Evolutionary conservation across 805 yeast species (phyloP).

Genomic region (Candida nanaspora): DNA sequence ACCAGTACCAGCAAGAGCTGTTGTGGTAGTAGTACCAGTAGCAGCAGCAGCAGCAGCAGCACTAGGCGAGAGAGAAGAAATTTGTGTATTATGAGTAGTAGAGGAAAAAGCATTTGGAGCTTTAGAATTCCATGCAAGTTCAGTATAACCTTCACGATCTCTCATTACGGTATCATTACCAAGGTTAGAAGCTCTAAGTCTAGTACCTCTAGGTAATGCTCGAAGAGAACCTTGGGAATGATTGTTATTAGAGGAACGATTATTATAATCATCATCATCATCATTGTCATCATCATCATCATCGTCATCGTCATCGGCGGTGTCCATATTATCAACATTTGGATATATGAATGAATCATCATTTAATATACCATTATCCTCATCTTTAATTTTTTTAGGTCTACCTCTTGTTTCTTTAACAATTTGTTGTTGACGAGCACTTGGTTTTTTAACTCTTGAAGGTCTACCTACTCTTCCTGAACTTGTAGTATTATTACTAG

Average conservation of each 20-base stretch:
- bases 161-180: too few relatives aligned
- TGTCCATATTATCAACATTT: neutral
- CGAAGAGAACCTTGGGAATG: too few relatives aligned
- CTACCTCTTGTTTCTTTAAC: neutral
- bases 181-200: too few relatives aligned
- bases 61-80: too few relatives aligned
- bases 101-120: too few relatives aligned
- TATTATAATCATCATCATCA: too few relatives aligned
- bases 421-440: neutral
- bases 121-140: neutral
- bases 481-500: neutral
- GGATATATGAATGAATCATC: neutral
- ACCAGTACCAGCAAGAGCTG: neutral
- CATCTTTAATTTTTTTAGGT: neutral
- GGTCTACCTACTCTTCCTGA: neutral
- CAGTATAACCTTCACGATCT: neutral
- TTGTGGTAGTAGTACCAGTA: too few relatives aligned
- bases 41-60: too few relatives aligned
- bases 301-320: neutral
- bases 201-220: too few relatives aligned
- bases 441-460: neutral
- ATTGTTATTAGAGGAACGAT: too few relatives aligned
- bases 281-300: neutral
- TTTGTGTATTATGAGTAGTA: too few relatives aligned
- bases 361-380: neutral